Evolutionary conservation across 2,329 filamentous ascomycete species (phyloP).

Genomic region (Rhynchosporium agropyri): DNA sequence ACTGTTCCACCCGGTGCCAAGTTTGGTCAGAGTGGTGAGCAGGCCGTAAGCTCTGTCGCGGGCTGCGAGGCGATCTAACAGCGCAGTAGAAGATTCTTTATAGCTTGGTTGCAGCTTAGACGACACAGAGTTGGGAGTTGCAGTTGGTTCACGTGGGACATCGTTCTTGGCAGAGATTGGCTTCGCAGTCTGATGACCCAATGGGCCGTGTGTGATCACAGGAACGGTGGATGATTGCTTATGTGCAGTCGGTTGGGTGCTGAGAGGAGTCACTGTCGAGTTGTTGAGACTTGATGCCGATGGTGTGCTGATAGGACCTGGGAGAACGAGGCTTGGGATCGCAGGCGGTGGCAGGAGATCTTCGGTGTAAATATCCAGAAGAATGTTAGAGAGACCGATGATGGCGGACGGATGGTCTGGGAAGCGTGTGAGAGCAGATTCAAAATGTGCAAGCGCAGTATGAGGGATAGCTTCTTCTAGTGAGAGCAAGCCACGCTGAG

Average conservation of each 20-base stretch:
- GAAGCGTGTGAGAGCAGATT: constrained; percentile 77
- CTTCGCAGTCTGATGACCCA: constrained; percentile 35
- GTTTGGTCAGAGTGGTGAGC: constrained; percentile 79
- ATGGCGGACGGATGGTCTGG: constrained; percentile 80
- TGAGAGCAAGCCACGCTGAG: constrained; percentile 41
- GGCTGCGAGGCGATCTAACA: constrained; percentile 75
- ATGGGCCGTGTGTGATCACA: constrained; percentile 38
- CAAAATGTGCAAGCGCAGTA: constrained; percentile 75
- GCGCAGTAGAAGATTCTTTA: constrained; percentile 34
- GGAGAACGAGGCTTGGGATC: constrained; percentile 41
- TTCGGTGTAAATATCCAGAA: constrained; percentile 82
- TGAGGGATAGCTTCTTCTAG: constrained; percentile 51
- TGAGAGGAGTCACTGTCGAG: constrained; percentile 27
- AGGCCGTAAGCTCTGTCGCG: constrained; percentile 87
- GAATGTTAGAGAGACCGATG: constrained; percentile 79
- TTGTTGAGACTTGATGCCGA: constrained; percentile 36
- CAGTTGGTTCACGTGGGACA: constrained; percentile 36
- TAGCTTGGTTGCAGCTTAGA: constrained; percentile 24
- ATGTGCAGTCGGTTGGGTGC: constrained; percentile 23
- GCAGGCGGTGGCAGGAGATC: constrained; percentile 62
- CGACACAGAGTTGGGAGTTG: constrained; percentile 21
- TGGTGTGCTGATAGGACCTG: constrained; percentile 32
- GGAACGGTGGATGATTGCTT: constrained; percentile 22
- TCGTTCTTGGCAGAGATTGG: constrained; percentile 37
- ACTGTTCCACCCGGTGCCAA: constrained; percentile 86